These are phyloP conservation scores for Olyra latifolia DNA, from an alignment of 176 grass and related monocot genomes.

Conservation along the genomic window DNA sequence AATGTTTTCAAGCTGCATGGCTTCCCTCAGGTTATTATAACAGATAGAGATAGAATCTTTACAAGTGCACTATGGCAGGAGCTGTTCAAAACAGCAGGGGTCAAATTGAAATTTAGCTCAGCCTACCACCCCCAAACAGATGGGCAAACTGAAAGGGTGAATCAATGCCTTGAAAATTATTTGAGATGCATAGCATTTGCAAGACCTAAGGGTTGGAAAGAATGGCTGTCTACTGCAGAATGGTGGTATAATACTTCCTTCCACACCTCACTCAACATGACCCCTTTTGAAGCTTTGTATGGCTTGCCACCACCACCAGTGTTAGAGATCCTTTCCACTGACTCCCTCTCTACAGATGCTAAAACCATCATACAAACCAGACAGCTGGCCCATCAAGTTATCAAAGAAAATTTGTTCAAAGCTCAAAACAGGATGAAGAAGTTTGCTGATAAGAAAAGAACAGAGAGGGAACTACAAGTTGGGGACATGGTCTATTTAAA, in stretches of 20 bases:
- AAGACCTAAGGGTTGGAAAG: background rate
- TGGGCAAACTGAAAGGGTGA: background rate
- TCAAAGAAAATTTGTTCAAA: background rate
- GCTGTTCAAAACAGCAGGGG: background rate
- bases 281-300: background rate
- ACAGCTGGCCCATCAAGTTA: too few species aligned
- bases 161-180: background rate
- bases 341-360: fast-evolving
- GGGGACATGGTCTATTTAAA: background rate
- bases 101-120: fast-evolving
- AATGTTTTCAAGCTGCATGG: background rate
- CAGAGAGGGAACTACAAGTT: fast-evolving
- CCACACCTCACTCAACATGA: fast-evolving
- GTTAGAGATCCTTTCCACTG: too few species aligned
- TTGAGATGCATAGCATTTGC: background rate
- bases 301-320: background rate
- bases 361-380: too few species aligned
- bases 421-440: background rate
- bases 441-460: background rate
- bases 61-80: background rate
- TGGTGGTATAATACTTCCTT: background rate
- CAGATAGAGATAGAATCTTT: background rate
- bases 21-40: background rate
- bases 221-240: fast-evolving
- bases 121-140: background rate